Base-by-base conservation (phyloP, 148 eudicot species). In the Amaranthus palmeri region DNA sequence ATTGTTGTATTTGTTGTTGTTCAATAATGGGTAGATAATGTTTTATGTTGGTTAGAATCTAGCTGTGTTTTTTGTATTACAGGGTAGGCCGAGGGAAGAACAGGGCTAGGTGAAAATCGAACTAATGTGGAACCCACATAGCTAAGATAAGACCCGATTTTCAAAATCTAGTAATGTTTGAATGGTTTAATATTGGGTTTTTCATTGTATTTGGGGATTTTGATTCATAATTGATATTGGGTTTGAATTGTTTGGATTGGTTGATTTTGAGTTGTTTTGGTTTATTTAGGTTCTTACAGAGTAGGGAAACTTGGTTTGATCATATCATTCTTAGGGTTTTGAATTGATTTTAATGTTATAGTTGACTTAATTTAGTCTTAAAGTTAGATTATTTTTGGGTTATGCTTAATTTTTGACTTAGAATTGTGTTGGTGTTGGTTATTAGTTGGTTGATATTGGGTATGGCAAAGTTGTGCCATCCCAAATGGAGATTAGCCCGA, bases 401-500 rank as follows among this genome's bases (percentile, higher is more conserved):
- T 43, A 6, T 18, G 10, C 25, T 12, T 12, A 58, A 58, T 58
- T 58, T 17, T 25, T 11, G 5, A n/a, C 17, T 44, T 9, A 53
- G 76, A 36, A 7, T 55, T 53, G 54, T 25, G 36, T 25, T 25
- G 36, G 36, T 6, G 72, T 54, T 48, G 49, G 73, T 69, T 61
- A 48, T 54, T 69, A 25, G 36, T 25, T 68, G 65, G n/a, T 68
- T 12, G 49, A 5, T 47, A 0, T 51, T 61, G 79, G 76, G 70
- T 64, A 93, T 93, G 98, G 85, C 76, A 56, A 75, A 83, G 42
- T 54, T 79, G 7, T 80, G 85, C 50, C 67, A 72, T 49, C 86
- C 89, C 15, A 95, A 84, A 74, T 76, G 74, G 74, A 81, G 88
- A 74, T 65, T 87, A 64, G 69, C 81, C 6, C 87, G 83, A 78